Evolutionary conservation across 1,284 basidiomycete genomes (phyloP).

Genomic region (Coriolopsis trogii): DNA sequence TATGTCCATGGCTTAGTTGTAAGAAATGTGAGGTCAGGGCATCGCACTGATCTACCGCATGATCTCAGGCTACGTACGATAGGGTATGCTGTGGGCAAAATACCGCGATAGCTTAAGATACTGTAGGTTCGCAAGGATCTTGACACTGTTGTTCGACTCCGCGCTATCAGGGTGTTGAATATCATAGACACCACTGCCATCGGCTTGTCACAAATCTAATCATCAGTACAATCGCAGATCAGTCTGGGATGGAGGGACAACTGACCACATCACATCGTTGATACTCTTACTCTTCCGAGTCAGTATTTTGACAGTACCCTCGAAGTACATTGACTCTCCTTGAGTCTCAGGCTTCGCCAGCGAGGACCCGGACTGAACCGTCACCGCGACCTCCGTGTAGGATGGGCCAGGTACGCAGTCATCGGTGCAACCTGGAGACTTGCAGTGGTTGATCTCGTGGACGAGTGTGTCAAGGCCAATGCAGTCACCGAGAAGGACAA

Average conservation of each 20-base stretch:
- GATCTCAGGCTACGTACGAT: conserved; percentile 32
- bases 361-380: conserved; percentile 39
- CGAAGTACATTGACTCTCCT: conserved; percentile 42
- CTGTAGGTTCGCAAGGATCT: conserved; percentile 39
- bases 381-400: conserved; percentile 40
- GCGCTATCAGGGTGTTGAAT: conserved; percentile 40
- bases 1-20: conserved; percentile 42
- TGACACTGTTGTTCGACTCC: conserved; percentile 41
- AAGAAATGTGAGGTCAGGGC: not conserved
- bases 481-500: conserved; percentile 46
- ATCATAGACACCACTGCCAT: conserved; percentile 44
- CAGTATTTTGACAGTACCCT: conserved; percentile 39
- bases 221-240: not conserved
- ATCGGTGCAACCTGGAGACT: conserved; percentile 41
- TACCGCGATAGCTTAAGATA: conserved; percentile 40
- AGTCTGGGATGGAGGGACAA: not conserved
- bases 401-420: conserved; percentile 45
- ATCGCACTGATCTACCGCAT: not conserved
- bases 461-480: conserved; percentile 42
- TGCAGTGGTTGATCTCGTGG: conserved; percentile 42
- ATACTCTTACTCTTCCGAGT: conserved; percentile 39
- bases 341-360: conserved; percentile 36
- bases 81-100: conserved; percentile 41
- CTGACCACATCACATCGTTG: conserved; percentile 37
- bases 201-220: conserved; percentile 41